Percentiles rank a stretch among this genome's conserved stretches.
These are phyloP conservation scores for Zygosaccharomyces sapae DNA, from an alignment of 1,139 yeast species.

Conservation along the genomic window DNA sequence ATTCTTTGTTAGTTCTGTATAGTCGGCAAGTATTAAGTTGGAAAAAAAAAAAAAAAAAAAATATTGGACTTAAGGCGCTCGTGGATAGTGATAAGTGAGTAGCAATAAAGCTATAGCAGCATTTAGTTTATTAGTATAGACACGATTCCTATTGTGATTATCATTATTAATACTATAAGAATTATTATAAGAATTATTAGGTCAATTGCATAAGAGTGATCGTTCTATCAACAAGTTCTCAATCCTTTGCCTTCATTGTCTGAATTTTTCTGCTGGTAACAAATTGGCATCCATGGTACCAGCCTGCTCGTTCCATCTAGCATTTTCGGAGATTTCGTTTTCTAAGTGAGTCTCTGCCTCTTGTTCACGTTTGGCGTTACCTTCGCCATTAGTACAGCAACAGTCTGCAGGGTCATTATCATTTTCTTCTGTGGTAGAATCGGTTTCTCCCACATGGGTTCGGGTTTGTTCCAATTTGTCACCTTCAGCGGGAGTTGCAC, in stretches of 20 bases:
- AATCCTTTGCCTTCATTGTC: not conserved
- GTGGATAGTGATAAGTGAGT: too few relatives aligned
- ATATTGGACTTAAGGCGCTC: too few relatives aligned
- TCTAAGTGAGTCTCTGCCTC: conserved; percentile 25
- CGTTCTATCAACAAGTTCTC: not conserved
- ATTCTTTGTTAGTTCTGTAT: not conserved
- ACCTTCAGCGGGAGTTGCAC: not conserved
- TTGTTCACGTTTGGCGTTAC: conserved; percentile 23
- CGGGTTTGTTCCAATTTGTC: conserved; percentile 2
- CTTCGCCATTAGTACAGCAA: conserved; percentile 21
- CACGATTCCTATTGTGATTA: too few relatives aligned
- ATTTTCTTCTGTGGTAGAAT: conserved; percentile 6
- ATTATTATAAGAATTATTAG: too few relatives aligned
- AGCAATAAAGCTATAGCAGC: too few relatives aligned
- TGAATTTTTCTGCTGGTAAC: conserved; percentile 31
- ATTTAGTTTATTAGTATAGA: too few relatives aligned
- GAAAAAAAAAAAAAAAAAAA: too few relatives aligned
- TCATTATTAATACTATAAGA: too few relatives aligned
- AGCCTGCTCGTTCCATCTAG: conserved; percentile 30
- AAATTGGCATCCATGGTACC: conserved; percentile 33
- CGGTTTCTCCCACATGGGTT: conserved; percentile 4
- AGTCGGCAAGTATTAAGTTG: not conserved
- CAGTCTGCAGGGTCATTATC: conserved; percentile 13
- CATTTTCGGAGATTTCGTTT: conserved; percentile 24
- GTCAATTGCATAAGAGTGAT: too few relatives aligned